Evolutionary conservation across 1,139 yeast genomes (phyloP).

Genomic region (Geotrichum australiense): DNA sequence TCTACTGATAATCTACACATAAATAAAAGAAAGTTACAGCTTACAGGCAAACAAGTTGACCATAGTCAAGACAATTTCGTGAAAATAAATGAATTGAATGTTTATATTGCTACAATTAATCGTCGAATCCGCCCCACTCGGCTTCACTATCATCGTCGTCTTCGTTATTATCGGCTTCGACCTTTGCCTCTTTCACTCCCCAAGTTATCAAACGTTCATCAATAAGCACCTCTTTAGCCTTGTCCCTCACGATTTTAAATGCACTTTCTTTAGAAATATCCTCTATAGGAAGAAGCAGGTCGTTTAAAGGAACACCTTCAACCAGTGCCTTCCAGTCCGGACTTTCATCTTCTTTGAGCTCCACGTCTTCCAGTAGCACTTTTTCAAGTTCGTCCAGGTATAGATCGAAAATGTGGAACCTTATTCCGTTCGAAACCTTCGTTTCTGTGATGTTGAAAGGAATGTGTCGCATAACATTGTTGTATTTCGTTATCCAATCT

Average conservation of each 20-base stretch:
- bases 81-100: background rate
- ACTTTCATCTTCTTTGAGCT: conserved; percentile 22
- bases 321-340: conserved; percentile 31
- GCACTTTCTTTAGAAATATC: conserved; percentile 44
- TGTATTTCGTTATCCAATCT: conserved; percentile 42
- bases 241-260: conserved; percentile 59
- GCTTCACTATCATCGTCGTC: conserved; percentile 34
- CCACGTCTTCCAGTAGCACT: conserved; percentile 43
- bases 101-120: conserved; percentile 2
- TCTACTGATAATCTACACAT: too few relatives aligned
- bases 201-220: conserved; percentile 61
- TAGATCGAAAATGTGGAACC: conserved; percentile 81
- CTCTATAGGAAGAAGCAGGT: conserved; percentile 53
- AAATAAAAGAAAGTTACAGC: too few relatives aligned
- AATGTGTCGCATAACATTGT: conserved; percentile 35
- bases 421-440: conserved; percentile 64
- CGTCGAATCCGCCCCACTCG: conserved; percentile 50
- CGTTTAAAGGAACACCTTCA: conserved; percentile 46
- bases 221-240: conserved; percentile 58
- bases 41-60: background rate
- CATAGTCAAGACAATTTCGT: background rate
- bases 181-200: conserved; percentile 44
- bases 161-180: conserved; percentile 33
- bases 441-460: conserved; percentile 35
- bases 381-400: conserved; percentile 77